Evolutionary conservation across 805 yeast species (phyloP).

Genomic region (Jamesozyma jinghongensis): DNA sequence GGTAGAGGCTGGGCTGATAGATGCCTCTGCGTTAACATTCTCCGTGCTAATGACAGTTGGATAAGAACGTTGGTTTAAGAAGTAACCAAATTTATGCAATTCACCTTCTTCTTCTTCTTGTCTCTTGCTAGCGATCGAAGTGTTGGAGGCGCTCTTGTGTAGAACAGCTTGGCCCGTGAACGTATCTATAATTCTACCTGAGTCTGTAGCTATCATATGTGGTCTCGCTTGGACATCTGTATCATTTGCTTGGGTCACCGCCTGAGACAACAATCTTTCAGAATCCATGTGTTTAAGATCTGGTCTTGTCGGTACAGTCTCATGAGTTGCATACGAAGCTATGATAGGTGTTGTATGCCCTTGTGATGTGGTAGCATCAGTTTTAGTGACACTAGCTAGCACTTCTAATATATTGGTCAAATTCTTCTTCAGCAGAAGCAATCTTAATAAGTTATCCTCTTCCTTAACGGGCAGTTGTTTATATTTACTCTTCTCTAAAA

Average conservation of each 20-base stretch:
- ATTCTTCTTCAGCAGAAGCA: constrained; percentile 61
- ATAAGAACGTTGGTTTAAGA: constrained; percentile 51
- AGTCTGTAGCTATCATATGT: constrained; percentile 64
- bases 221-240: constrained; percentile 31
- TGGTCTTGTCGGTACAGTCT: constrained; percentile 6
- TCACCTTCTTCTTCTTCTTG: constrained; percentile 92
- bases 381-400: constrained; percentile 16
- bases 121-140: constrained; percentile 57
- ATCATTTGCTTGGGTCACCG: constrained; percentile 1
- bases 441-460: constrained; percentile 62
- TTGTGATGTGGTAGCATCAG: constrained; percentile 1
- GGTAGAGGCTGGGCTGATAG: not conserved
- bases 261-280: constrained; percentile 7
- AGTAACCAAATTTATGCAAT: constrained; percentile 77
- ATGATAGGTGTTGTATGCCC: constrained; percentile 4
- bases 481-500: constrained; percentile 48
- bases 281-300: constrained; percentile 18
- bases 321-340: not conserved
- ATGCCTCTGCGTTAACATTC: not conserved
- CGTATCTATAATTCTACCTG: constrained; percentile 51
- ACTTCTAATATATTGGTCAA: constrained; percentile 44
- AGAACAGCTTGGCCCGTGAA: constrained; percentile 65
- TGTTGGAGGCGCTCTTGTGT: constrained; percentile 48
- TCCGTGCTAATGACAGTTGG: not conserved
- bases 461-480: constrained; percentile 54